A percentile compares a stretch with the other conserved stretches of the same genome.
phyloP scores from a whole-genome alignment of 768 basidiomycete genomes.

The Lactifluus echinatus region DNA sequence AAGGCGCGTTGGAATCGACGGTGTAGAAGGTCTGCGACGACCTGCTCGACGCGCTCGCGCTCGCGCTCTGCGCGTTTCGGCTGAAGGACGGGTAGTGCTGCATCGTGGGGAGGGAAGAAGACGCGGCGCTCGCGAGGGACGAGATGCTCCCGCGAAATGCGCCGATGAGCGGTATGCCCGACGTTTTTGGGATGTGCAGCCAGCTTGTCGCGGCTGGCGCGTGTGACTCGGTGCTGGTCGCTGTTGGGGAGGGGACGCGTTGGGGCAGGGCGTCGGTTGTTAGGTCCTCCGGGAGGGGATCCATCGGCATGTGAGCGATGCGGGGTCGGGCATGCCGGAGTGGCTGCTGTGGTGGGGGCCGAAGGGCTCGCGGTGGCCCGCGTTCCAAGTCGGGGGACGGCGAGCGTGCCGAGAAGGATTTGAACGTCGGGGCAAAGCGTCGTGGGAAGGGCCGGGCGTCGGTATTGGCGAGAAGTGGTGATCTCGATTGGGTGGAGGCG shows the following conservation, averaged over 20 bases:
- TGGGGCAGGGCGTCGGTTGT: background rate
- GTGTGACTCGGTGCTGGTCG: background rate
- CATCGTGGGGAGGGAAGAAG: constrained; percentile 15
- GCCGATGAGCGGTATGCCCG: constrained; percentile 15
- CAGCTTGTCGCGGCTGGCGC: constrained; percentile 11
- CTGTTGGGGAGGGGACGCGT: constrained; percentile 1
- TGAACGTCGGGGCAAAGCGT: constrained; percentile 11
- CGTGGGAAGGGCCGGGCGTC: background rate
- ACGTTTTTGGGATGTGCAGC: constrained; percentile 19
- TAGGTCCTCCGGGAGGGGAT: constrained; percentile 17
- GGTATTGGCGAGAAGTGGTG: background rate
- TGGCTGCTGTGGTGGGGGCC: constrained; percentile 1
- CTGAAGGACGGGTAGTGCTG: constrained; percentile 20
- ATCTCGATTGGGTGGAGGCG: background rate
- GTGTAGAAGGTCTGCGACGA: constrained; percentile 16
- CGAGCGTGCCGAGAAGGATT: background rate
- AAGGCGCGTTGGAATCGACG: background rate
- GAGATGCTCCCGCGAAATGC: constrained; percentile 19
- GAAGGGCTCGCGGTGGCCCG: background rate
- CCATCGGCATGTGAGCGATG: constrained; percentile 15
- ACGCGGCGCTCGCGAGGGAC: background rate
- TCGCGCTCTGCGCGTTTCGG: background rate
- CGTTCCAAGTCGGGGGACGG: constrained; percentile 3
- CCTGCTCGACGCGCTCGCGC: constrained; percentile 4
- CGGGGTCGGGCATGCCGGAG: constrained; percentile 17